A percentile compares a stretch with the other conserved stretches of the same genome.
Evolutionary conservation across 345 rosid genomes (phyloP).

Genomic region (Syzygium aromaticum): DNA sequence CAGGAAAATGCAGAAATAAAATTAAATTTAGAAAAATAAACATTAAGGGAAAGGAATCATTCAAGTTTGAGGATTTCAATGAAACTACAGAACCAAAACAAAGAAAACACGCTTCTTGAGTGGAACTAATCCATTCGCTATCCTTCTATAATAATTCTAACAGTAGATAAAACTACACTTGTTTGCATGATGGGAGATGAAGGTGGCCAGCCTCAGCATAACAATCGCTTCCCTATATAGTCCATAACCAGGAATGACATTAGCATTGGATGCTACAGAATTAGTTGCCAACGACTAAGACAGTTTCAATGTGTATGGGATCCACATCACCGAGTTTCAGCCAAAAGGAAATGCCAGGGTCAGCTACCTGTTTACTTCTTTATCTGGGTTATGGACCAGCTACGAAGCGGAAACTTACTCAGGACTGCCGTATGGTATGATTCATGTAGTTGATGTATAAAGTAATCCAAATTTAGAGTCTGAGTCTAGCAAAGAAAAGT

Average conservation of each 20-base stretch:
- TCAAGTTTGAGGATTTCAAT: neutral
- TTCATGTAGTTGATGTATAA: neutral
- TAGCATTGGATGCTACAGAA: neutral
- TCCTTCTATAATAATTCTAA: neutral
- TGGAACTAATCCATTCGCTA: neutral
- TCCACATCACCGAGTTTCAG: neutral
- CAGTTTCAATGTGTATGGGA: neutral
- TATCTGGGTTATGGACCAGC: neutral
- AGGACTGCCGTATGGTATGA: neutral
- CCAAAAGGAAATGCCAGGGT: neutral
- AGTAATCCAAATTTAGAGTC: neutral
- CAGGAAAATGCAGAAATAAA: neutral
- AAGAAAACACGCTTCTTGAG: neutral
- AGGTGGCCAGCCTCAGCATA: neutral
- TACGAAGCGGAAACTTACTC: neutral
- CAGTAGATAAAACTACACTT: neutral
- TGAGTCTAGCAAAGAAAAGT: neutral
- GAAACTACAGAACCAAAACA: neutral
- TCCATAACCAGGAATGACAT: neutral
- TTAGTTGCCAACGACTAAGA: neutral
- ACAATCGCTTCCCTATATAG: neutral
- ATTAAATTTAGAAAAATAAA: neutral
- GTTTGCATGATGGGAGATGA: neutral
- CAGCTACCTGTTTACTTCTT: neutral
- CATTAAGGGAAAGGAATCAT: neutral